Evolutionary conservation across 2,329 filamentous ascomycete genomes (phyloP).

Genomic region (Arthrobotrys sphaeroides): DNA sequence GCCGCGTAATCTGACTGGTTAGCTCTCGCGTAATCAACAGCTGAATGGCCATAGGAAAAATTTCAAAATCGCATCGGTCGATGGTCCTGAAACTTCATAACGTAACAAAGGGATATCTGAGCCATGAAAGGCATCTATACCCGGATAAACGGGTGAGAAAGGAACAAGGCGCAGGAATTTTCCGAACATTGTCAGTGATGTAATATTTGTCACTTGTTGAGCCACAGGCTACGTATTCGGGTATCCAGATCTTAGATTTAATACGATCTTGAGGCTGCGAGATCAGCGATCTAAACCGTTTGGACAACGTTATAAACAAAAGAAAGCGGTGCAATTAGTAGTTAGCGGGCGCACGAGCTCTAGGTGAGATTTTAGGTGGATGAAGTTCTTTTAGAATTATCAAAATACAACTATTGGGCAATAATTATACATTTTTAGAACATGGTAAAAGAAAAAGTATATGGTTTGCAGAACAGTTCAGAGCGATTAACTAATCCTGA

Average conservation of each 20-base stretch:
- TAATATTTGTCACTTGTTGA: neutral
- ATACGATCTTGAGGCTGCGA: neutral
- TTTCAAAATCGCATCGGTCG: no score
- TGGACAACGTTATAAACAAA: no score
- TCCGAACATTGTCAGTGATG: neutral
- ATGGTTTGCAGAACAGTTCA: neutral
- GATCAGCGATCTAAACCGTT: no score
- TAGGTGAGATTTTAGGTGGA: neutral
- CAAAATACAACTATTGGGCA: neutral
- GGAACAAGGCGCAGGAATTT: neutral
- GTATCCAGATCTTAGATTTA: neutral
- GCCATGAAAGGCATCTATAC: no score
- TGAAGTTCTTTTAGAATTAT: neutral
- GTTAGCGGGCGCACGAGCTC: neutral
- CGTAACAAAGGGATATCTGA: neutral
- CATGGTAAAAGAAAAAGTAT: neutral
- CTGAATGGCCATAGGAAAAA: neutral
- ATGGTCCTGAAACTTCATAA: no score
- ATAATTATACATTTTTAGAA: neutral
- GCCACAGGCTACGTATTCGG: neutral
- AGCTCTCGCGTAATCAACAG: neutral
- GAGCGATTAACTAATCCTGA: neutral
- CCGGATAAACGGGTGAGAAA: neutral
- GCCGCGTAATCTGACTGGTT: neutral
- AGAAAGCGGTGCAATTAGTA: no score